phyloP scores from a whole-genome alignment of 2,329 filamentous ascomycete species.

The Fusarium lateritium region DNA sequence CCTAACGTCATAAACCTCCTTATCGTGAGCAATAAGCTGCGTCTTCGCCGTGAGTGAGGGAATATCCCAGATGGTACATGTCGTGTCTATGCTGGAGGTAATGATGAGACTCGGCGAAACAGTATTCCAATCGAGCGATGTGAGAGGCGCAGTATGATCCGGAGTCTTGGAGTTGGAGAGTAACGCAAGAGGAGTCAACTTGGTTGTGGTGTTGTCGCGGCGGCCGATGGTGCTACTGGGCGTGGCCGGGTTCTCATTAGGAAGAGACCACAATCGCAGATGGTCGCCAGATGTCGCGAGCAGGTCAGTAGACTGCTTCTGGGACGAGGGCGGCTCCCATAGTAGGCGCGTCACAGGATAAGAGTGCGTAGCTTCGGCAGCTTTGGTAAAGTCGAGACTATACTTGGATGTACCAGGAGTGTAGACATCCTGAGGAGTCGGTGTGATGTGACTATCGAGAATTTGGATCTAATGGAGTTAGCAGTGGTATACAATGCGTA shows the following conservation, averaged over 20 bases:
- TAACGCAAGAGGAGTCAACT: slow-evolving; percentile 91
- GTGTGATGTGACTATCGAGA: slow-evolving; percentile 85
- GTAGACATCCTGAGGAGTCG: slow-evolving; percentile 78
- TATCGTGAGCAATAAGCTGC: slow-evolving; percentile 97
- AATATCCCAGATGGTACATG: slow-evolving; percentile 99
- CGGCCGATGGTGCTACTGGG: slow-evolving; percentile 78
- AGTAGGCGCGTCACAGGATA: slow-evolving; percentile 96
- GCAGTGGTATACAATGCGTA: slow-evolving; percentile 5
- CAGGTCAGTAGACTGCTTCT: slow-evolving; percentile 95
- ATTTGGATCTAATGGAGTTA: slow-evolving; percentile 85
- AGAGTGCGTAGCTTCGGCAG: slow-evolving; percentile 96
- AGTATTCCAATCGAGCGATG: slow-evolving; percentile 97
- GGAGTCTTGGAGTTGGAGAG: slow-evolving; percentile 98
- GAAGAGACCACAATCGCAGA: slow-evolving; percentile 92
- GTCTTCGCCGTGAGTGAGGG: slow-evolving; percentile 98
- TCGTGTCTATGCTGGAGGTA: slow-evolving; percentile 98
- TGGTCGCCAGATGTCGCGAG: slow-evolving; percentile 96
- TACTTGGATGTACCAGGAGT: slow-evolving; percentile 79
- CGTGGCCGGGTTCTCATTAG: slow-evolving; percentile 72
- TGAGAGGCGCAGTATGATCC: slow-evolving; percentile 96
- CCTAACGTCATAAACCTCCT: slow-evolving; percentile 97
- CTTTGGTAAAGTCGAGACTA: slow-evolving; percentile 89
- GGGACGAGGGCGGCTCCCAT: slow-evolving; percentile 95
- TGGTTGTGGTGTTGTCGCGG: slow-evolving; percentile 74
- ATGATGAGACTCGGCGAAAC: slow-evolving; percentile 98